Percentiles rank a stretch among this genome's conserved stretches.
Conservation (phyloP, 345 rosid genomes). For the Angophora floribunda region DNA sequence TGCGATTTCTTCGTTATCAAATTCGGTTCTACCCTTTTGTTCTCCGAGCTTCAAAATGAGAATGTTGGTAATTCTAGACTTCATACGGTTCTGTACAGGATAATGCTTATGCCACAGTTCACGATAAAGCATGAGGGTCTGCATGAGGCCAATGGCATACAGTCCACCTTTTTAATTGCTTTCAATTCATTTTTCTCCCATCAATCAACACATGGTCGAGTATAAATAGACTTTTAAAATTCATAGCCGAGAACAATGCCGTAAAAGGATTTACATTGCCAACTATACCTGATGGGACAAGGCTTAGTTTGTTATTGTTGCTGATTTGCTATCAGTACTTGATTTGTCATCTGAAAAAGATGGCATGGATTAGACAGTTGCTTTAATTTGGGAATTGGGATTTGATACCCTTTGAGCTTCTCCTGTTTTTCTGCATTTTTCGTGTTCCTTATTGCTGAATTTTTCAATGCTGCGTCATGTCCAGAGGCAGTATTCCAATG, state of each 20-base stretch:
- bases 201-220: background rate
- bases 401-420: background rate
- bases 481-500: background rate
- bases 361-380: background rate
- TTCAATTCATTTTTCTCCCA: background rate
- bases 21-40: background rate
- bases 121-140: background rate
- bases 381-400: background rate
- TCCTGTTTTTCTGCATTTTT: background rate
- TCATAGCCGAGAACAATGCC: background rate
- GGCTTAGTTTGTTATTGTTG: background rate
- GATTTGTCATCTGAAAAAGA: background rate
- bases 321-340: background rate
- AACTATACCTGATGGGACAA: background rate
- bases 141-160: background rate
- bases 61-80: background rate
- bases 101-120: background rate
- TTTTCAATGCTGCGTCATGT: background rate
- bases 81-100: background rate
- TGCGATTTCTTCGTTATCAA: background rate
- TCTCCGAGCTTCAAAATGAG: background rate
- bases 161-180: background rate
- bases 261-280: background rate
- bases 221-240: background rate
- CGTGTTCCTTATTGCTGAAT: background rate